Conservation (phyloP, 177 flowering plant genomes). For the Vitis hybrid region DNA sequence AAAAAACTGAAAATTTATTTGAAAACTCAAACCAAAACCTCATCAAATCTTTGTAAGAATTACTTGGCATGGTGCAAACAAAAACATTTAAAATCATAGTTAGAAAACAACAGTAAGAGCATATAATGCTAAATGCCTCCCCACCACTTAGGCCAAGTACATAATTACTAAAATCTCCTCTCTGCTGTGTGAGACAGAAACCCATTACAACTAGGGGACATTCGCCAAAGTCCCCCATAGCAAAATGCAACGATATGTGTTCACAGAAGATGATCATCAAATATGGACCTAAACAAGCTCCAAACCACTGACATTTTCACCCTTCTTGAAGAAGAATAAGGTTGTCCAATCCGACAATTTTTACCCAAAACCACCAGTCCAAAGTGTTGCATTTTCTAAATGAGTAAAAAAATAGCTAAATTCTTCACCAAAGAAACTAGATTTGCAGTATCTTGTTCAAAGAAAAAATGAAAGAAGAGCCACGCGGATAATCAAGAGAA, state of each 20-base stretch:
- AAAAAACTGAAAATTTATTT: background rate
- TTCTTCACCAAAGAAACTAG: background rate
- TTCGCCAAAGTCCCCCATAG: too few species aligned
- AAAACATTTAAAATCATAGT: background rate
- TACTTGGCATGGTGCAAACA: background rate
- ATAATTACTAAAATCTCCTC: too few species aligned
- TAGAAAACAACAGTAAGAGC: background rate
- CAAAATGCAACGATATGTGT: too few species aligned
- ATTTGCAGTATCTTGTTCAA: constrained; percentile 3
- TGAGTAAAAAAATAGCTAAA: background rate
- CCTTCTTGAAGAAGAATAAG: too few species aligned
- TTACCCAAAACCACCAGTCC: background rate
- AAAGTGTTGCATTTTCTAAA: constrained; percentile 1
- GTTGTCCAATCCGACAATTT: background rate
- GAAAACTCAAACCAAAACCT: background rate
- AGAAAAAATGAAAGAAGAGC: background rate
- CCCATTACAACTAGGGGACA: too few species aligned
- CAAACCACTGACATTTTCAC: too few species aligned
- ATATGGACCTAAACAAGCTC: too few species aligned
- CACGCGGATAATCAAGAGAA: background rate
- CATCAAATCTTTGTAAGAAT: background rate
- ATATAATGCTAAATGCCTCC: too few species aligned
- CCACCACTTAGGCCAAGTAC: too few species aligned
- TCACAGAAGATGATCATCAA: too few species aligned
- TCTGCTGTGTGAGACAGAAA: too few species aligned